phyloP scores from a whole-genome alignment of 768 basidiomycete genomes.

The Pleurotus citrinopileatus region DNA sequence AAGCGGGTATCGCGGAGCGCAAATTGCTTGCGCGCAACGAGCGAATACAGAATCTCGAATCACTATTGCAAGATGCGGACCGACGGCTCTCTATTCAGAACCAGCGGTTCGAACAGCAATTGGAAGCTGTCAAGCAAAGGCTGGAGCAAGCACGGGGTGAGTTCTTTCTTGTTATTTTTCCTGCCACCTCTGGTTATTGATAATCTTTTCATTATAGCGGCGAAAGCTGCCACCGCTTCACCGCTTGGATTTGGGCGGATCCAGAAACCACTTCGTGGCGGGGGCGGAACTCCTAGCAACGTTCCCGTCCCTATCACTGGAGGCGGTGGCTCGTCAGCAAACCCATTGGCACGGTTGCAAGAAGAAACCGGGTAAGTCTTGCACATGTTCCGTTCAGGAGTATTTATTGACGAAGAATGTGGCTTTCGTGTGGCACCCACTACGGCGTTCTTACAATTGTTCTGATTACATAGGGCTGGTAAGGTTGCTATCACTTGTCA shows the following conservation, averaged over 20 bases:
- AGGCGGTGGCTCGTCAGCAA: constrained; percentile 45
- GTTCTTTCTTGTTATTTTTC: constrained; percentile 19
- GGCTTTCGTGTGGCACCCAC: constrained; percentile 10
- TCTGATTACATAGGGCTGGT: constrained; percentile 42
- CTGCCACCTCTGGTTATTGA: constrained; percentile 11
- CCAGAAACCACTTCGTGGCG: constrained; percentile 94
- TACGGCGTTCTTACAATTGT: constrained; percentile 1
- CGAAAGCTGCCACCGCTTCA: constrained; percentile 71
- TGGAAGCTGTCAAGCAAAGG: constrained; percentile 89
- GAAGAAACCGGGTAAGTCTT: constrained; percentile 69
- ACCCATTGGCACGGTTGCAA: constrained; percentile 71
- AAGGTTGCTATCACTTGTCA: constrained; percentile 25
- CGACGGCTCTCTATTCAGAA: constrained; percentile 89
- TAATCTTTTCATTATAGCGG: constrained; percentile 45
- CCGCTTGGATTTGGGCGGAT: constrained; percentile 89
- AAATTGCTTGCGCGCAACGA: constrained; percentile 96
- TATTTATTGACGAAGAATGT: constrained; percentile 15
- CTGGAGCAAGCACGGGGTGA: constrained; percentile 90
- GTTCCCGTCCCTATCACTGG: constrained; percentile 38
- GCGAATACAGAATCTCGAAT: constrained; percentile 95
- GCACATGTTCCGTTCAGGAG: not conserved
- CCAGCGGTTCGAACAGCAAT: constrained; percentile 91
- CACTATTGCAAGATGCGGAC: constrained; percentile 90
- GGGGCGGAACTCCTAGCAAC: constrained; percentile 62
- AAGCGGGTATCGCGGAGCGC: constrained; percentile 94